phyloP scores from a whole-genome alignment of 2,329 filamentous ascomycete species.

The Trichoderma oligosporum region DNA sequence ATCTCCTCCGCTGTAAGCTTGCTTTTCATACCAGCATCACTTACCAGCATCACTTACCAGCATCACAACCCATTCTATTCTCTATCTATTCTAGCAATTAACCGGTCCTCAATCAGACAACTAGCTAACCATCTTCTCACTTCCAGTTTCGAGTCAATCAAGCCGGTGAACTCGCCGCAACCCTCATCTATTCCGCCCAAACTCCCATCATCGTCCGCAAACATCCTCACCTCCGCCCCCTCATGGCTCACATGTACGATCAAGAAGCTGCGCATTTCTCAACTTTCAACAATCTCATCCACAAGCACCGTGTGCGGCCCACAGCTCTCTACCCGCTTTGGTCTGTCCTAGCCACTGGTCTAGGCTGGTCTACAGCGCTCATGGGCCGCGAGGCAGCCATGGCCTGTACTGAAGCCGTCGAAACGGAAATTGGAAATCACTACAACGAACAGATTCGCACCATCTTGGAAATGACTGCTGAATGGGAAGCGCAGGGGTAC shows the following conservation, averaged over 20 bases:
- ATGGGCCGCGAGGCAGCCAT: conserved; percentile 93
- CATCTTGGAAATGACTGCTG: conserved; percentile 74
- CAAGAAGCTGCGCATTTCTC: conserved; percentile 85
- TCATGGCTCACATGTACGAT: conserved; percentile 98
- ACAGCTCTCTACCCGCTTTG: conserved; percentile 91
- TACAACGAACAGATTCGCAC: conserved; percentile 89
- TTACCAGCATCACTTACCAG: too few relatives aligned
- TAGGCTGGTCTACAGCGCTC: conserved; percentile 86
- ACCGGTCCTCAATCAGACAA: too few relatives aligned
- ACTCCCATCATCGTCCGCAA: conserved; percentile 73
- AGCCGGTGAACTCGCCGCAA: conserved; percentile 93
- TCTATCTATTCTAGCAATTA: too few relatives aligned
- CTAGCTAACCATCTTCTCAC: background rate
- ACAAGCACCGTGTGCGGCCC: conserved; percentile 83
- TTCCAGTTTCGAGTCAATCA: conserved; percentile 88
- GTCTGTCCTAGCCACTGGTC: conserved; percentile 70
- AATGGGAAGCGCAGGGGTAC: conserved; percentile 73
- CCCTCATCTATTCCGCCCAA: conserved; percentile 88
- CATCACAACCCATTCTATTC: too few relatives aligned
- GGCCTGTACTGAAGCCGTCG: conserved; percentile 97
- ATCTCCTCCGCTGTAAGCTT: conserved; percentile 65
- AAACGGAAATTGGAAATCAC: conserved; percentile 95
- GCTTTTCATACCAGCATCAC: background rate
- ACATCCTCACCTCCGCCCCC: conserved; percentile 79
- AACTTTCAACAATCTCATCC: conserved; percentile 79